These are phyloP conservation scores for Candida ovalis DNA, from an alignment of 805 yeast species.

Conservation along the genomic window DNA sequence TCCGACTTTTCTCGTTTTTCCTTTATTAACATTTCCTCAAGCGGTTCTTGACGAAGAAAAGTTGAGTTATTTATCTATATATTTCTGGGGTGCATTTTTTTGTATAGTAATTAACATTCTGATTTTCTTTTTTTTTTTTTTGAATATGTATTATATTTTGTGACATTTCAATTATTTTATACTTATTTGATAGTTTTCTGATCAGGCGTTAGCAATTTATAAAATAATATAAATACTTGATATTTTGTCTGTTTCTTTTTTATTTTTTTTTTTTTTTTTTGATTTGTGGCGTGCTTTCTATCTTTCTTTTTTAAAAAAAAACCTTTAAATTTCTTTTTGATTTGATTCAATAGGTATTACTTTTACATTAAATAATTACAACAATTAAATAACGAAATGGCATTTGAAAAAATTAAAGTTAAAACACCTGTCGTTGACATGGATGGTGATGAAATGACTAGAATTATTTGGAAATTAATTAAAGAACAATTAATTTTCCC, in stretches of 20 bases:
- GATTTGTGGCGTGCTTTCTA: too few species aligned
- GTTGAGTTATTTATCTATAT: not conserved
- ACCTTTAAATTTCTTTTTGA: not conserved
- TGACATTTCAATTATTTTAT: not conserved
- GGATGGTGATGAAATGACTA: constrained; percentile 98
- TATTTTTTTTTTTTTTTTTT: too few species aligned
- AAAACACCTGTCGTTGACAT: constrained; percentile 89
- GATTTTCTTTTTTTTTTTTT: too few species aligned
- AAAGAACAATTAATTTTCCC: constrained; percentile 84
- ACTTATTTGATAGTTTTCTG: too few species aligned
- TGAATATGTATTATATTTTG: not conserved
- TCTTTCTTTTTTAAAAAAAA: not conserved
- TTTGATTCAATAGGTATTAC: not conserved
- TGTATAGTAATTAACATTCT: not conserved
- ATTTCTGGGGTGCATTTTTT: not conserved
- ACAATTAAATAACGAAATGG: constrained; percentile 1
- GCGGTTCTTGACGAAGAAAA: too few species aligned
- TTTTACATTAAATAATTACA: too few species aligned
- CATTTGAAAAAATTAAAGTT: constrained; percentile 62
- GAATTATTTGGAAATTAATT: constrained; percentile 92
- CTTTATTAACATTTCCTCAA: not conserved
- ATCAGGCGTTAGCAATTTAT: too few species aligned
- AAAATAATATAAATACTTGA: too few species aligned
- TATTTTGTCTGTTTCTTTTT: too few species aligned
- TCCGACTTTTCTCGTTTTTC: not conserved